Base-by-base conservation (phyloP, 192 early-diverging fungal genomes). In the Coemansia sp. region DNA sequence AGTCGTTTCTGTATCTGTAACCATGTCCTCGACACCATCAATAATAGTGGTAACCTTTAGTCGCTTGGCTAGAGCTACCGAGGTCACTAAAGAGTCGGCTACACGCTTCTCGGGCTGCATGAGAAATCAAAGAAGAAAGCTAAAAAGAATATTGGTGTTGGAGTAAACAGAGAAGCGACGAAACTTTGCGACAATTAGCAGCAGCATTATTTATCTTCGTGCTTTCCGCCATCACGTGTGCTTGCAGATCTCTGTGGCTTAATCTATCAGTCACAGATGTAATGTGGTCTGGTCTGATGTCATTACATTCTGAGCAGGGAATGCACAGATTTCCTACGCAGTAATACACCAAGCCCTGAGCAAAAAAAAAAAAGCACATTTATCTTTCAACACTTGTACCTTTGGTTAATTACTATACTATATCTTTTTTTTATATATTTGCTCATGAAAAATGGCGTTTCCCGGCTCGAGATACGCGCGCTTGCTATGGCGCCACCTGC, bases 401-500 rank as follows among this genome's bases (percentile, higher is more conserved):
- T 51, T 9, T 51, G 3, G 45, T 19, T 48, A 23, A 14, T 55
- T 55, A 5, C 25, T 12, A 14, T 55, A 5, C 25, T 12, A 14
- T n/a, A 29, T 29, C 5, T 2, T 42, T 15, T 38, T 63, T 63
- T 2, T 45, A 25, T 27, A 27, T 27, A 27, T 27, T 27, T 27
- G 2, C 27, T 27, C 27, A 27, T 27, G 27, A 27, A 27, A 27
- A 27, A 27, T 27, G 27, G 25, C 55, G 29, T 58, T 58, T n/a
- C 29, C 19, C 17, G 21, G 59, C 25, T 21, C 19, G 10, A 61
- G 36, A 42, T 50, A 46, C 50, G 29, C 29, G 4, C 57, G 68
- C 50, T 14, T 61, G 1, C 15, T 75, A 4, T 66, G 58, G 62
- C 50, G 63, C 25, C 70, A 78, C n/a, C 44, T 78, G 59, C 70